Evolutionary conservation across 495 filamentous ascomycete species (phyloP), one percentile per base, ranked within the genome.

Genomic region (Aspergillus incahuasiensis): DNA sequence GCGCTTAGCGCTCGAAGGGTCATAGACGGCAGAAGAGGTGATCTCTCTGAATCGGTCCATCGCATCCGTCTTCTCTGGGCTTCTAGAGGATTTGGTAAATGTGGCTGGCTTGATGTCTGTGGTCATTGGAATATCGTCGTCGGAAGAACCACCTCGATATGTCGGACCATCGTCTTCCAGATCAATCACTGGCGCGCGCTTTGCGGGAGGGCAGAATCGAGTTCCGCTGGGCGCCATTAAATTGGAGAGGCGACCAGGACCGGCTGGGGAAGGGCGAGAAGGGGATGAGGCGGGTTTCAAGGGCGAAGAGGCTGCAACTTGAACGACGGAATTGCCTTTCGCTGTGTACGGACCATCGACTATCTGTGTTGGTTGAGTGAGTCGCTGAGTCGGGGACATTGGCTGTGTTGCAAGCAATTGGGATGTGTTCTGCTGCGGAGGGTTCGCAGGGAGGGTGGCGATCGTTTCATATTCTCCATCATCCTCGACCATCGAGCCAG

Each of bases 241-340:
- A 50, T 66, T 85, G 9, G 82, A 81, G 16, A 90, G 63, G 22
- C 70, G 52, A 40, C 76, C 77, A 42, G 61, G 38, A 4, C 38
- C 70, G 48, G 51, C 50, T 19, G 56, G 45, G 19, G 59, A 54
- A 20, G 66, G 67, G 24, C 69, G 65, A 32, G 73, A 68, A 32
- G 81, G 79, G 40, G 81, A 80, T 19, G 77, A 73, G 16, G 70
- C 59, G 15, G 76, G 67, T 32, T 74, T 76, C 48, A 84, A 78
- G 1, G 89, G 89, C 1, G 90, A 94, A n/a, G 90, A 94, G 11
- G 86, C 88, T 25, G 84, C 84, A 2, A 97, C 91, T 63, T 95
- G 90, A 39, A 97, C 78, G 11, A 84, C 71, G 4, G 87, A 79
- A 43, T 62, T 65, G 43, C 63, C 48, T 7, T 61, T 59, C 0